These are phyloP conservation scores for Potentilla sterilis DNA, from an alignment of 306 rosid species.

Conservation along the genomic window DNA sequence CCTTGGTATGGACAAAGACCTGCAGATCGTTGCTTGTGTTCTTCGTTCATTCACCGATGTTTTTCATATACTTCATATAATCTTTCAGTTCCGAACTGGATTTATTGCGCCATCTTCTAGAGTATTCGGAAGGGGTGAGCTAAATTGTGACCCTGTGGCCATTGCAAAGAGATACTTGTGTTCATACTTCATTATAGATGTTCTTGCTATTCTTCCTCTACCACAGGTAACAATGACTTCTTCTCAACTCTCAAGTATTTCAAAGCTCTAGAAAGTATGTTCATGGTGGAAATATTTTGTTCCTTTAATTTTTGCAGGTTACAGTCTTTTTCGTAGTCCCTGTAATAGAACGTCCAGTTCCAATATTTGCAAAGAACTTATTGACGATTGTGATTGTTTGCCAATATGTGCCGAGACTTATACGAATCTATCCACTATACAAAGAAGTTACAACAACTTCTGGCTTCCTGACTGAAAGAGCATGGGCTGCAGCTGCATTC, in stretches of 20 bases:
- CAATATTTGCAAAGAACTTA: conserved; percentile 41
- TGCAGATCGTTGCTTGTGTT: conserved; percentile 56
- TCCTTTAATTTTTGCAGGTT: conserved; percentile 40
- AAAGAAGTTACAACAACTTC: conserved; percentile 68
- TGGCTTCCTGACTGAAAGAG: conserved; percentile 83
- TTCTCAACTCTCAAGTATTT: not conserved
- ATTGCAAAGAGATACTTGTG: conserved; percentile 68
- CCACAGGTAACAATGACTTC: conserved; percentile 63
- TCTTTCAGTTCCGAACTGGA: conserved; percentile 80
- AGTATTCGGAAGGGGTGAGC: conserved; percentile 84
- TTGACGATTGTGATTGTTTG: conserved; percentile 42
- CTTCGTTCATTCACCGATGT: conserved; percentile 77
- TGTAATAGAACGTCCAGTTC: conserved; percentile 6
- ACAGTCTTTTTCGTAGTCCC: conserved; percentile 40
- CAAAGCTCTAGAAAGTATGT: not conserved
- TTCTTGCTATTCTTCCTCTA: conserved; percentile 76
- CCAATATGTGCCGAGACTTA: conserved; percentile 68
- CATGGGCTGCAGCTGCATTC: conserved; percentile 87
- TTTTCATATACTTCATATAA: conserved; percentile 64
- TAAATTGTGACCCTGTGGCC: conserved; percentile 44
- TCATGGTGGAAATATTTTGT: not conserved
- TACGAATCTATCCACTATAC: conserved; percentile 57
- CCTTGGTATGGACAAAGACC: conserved; percentile 30
- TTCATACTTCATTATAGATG: conserved; percentile 66
- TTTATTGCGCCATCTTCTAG: conserved; percentile 84